Conservation (phyloP, 108 stramenopile genomes). For the Seminavis robusta region DNA sequence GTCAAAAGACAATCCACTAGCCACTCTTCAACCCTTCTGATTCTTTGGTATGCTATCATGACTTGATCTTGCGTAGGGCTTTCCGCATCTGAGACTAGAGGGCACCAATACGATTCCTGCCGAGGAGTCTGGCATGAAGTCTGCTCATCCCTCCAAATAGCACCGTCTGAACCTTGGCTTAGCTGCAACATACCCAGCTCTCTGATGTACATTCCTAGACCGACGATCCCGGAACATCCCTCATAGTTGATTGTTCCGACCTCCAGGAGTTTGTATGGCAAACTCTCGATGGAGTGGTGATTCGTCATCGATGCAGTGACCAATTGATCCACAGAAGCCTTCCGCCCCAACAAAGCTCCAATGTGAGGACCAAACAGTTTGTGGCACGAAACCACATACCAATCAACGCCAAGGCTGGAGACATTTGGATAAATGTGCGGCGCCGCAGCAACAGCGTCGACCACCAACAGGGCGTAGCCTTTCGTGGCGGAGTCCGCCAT, state of each 20-base stretch:
- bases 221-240: constrained; percentile 67
- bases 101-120: neutral
- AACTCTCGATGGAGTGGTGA: neutral
- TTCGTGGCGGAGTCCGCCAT: constrained; percentile 17
- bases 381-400: constrained; percentile 75
- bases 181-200: constrained; percentile 4
- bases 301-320: neutral
- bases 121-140: neutral
- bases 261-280: constrained; percentile 36
- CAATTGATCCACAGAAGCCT: constrained; percentile 11
- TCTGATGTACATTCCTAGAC: constrained; percentile 52
- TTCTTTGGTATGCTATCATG: constrained; percentile 2
- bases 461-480: constrained; percentile 45
- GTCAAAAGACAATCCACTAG: constrained; percentile 9
- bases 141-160: neutral
- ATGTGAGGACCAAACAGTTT: constrained; percentile 84
- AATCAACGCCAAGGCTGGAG: constrained; percentile 43
- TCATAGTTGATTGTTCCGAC: constrained; percentile 78
- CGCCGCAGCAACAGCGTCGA: constrained; percentile 83
- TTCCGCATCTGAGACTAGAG: neutral
- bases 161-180: neutral
- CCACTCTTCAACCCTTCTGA: constrained; percentile 15
- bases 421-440: constrained; percentile 55
- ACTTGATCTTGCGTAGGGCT: neutral
- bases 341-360: constrained; percentile 49